Evolutionary conservation across 352 stramenopile genomes (phyloP), one percentile per base, ranked within the genome.

Genomic region (Phytophthora hibernalis): DNA sequence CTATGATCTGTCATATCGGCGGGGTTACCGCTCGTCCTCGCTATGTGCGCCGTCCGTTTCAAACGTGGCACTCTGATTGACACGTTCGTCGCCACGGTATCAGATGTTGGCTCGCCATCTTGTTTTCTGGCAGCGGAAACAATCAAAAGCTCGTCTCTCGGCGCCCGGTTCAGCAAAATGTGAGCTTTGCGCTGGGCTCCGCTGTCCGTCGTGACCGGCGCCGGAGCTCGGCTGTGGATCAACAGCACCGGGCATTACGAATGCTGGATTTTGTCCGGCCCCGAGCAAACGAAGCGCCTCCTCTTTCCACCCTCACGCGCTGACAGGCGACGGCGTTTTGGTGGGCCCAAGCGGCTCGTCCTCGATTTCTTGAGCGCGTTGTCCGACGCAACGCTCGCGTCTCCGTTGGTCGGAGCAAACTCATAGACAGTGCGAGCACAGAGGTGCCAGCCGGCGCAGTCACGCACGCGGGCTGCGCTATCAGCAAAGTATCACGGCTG

Each of bases 401-500:
- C 37, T 44, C 21, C 54, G 21, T 30, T 52, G 57, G 63, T 68
- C 68, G 62, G 53, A 71, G 68, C 57, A 69, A 76, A 61, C 33
- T 54, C 54, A 73, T 72, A 77, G 58, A 77, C 64, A 73, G 69
- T 70, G 64, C 69, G 61, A 61, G 12, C 16, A 65, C 47, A 66
- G 28, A 70, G 60, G 48, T 31, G 51, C 62, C 47, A 69, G 52
- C 60, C 30, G 55, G 30, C 37, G 48, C 62, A 69, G 65, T 76
- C 56, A 71, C 67, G 55, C 54, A 71, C 54, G 61, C 30, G 16
- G 50, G 15, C 54, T 58, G 49, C 49, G 65, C 65, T 70, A 70
- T 70, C 63, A 71, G 44, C 57, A 72, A 67, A 66, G 54, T 64
- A 71, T 74, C 65, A 71, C 69, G 69, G 57, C 64, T 75, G 63